Evolutionary conservation across 2,329 filamentous ascomycete genomes (phyloP), one percentile per base, ranked within the genome.

Genomic region (Chaetomium sp.): DNA sequence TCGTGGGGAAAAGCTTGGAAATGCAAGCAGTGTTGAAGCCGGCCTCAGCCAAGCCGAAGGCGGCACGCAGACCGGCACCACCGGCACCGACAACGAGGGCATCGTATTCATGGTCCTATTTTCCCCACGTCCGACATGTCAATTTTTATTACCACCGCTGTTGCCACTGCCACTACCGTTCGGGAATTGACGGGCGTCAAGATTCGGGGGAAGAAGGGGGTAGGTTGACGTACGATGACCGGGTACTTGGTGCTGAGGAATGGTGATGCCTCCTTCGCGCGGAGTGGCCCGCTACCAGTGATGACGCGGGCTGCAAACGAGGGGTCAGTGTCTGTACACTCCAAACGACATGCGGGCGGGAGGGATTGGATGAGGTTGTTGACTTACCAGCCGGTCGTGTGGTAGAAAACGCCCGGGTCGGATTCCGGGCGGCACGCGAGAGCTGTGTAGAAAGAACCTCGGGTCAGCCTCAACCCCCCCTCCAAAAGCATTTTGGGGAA

Each of bases 21-120:
- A 94, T 91, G 74, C 89, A 94, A 61, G 89, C 89, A 40, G 88
- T 92, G 77, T 92, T 91, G 79, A 92, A 91, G 58, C 89, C 89
- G 63, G 89, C 88, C 79, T 94, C 89, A 63, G 89, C 88, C 58
- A 94, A 83, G 75, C 89, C 89, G 69, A 92, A 91, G 52, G 89
- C 89, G 49, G 89, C 88, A 72, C 89, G 86, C 64, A 94, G 79
- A 72, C 89, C 89, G 59, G 89, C 79, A 66, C 89, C 89, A 70
- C 89, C 89, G 60, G 89, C 89, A 66, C 89, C 89, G 63, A 94
- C 90, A 59, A 99, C 94, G 66, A 99, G 80, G 60, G 92, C 92
- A 87, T 97, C 94, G 76, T 96, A 97, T 76, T 97, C 91, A 76
- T 99, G 94, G 73, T 97, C 94, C 85, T 91, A 53, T 34, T 49